These are phyloP conservation scores for Neonectria punicea DNA, from an alignment of 2,329 filamentous ascomycete species.

Conservation along the genomic window DNA sequence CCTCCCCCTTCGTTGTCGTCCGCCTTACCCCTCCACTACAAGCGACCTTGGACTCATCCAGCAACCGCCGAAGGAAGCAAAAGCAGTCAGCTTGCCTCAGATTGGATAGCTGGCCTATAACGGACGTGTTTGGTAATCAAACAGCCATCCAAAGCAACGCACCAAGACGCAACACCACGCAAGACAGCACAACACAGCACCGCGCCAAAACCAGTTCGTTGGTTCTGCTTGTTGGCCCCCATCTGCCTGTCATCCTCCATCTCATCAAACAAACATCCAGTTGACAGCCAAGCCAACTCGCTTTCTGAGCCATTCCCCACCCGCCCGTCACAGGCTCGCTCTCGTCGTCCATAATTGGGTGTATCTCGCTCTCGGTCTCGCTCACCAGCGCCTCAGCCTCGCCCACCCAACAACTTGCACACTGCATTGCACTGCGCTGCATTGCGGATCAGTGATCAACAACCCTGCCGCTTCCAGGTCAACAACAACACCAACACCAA, in stretches of 20 bases:
- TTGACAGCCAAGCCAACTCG: not conserved
- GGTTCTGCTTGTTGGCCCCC: not conserved
- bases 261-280: not conserved
- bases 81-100: conserved; percentile 18
- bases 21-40: conserved; percentile 15
- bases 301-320: not conserved
- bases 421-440: conserved; percentile 2
- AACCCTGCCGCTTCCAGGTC: conserved; percentile 2
- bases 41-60: conserved; percentile 6
- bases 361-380: conserved; percentile 36
- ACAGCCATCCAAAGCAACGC: conserved; percentile 3
- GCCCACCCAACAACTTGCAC: not conserved
- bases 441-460: conserved; percentile 19
- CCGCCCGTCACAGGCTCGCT: not conserved
- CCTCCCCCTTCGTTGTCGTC: not conserved
- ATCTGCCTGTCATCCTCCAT: not conserved
- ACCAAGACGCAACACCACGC: conserved; percentile 3
- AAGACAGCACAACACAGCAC: not conserved
- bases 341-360: conserved; percentile 1
- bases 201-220: not conserved
- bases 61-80: conserved; percentile 8
- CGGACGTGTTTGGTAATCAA: conserved; percentile 11
- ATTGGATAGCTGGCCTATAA: conserved; percentile 9
- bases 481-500: conserved; percentile 7
- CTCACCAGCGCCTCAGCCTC: conserved; percentile 27